Evolutionary conservation across 176 grass and related monocot genomes (phyloP), one percentile per base, ranked within the genome.

Genomic region (Poa annua): DNA sequence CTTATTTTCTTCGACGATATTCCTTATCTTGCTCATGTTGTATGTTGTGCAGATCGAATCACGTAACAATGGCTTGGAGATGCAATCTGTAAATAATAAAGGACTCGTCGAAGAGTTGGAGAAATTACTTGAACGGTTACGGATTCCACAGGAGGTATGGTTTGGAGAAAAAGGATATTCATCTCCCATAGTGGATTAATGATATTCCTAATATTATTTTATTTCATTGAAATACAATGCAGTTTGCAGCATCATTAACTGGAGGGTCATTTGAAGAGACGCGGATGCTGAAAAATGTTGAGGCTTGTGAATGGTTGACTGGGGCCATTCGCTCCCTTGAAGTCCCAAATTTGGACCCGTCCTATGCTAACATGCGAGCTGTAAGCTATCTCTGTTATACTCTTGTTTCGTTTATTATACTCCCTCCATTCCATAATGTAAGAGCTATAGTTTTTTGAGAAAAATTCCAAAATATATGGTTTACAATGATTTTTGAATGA

Each of bases 231-330:
- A 81, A 88, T 76, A 75, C 39, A 41, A 50, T 85, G 59, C 55
- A 91, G 90, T 93, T 90, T 85, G 88, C 91, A 88, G 78, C 89
- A 78, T 91, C 92, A 34, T 86, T 99, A 89, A 94, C 85, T 71
- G 90, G 83, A 66, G 96, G 96, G 59, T 96, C 93, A 50, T 99
- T 99, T 87, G 96, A 99, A 71, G 96, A 99, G 84, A 82, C 93
- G 79, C 85, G 91, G 25, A 96, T 93, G 91, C 89, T 99, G 75
- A 99, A 96, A 93, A 95, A 96, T 90, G 91, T 99, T 55, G 96
- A 99, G 90, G 96, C 96, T 48, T 99, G 96, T 25, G 96, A 99
- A 92, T 99, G 96, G 96, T 90, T 99, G 89, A 95, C 96, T 39
- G 74, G 87, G 80, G 93, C 96, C 33, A 91, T 96, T 63, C 87